phyloP scores from a whole-genome alignment of 169 alveolate species.

The Sarcocystis neurona region DNA sequence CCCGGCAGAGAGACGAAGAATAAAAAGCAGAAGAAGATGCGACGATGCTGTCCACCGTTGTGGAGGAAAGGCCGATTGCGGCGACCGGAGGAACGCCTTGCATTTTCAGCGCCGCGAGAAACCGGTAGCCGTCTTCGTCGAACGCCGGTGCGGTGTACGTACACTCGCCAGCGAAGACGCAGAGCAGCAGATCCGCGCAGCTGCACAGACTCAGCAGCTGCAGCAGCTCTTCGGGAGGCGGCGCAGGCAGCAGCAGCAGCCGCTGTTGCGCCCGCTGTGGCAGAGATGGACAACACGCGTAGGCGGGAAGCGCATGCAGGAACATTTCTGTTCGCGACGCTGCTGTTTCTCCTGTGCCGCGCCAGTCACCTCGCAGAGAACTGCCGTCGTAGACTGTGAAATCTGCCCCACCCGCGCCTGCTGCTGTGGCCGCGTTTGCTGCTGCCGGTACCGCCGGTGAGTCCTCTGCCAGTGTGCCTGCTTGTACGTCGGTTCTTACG shows the following conservation, averaged over 20 bases:
- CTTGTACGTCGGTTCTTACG: not conserved
- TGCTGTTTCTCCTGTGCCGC: not conserved
- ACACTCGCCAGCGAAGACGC: constrained; percentile 59
- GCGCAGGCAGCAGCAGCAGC: constrained; percentile 54
- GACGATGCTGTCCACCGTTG: not conserved
- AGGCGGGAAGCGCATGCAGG: constrained; percentile 50
- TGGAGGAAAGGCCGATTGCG: constrained; percentile 47
- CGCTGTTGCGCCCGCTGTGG: constrained; percentile 55
- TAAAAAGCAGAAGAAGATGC: not conserved
- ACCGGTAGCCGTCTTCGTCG: constrained; percentile 59
- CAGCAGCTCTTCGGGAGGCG: constrained; percentile 43
- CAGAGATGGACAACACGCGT: constrained; percentile 52
- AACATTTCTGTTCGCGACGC: not conserved
- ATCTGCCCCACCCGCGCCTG: not conserved
- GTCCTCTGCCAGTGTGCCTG: not conserved
- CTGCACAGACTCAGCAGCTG: constrained; percentile 57
- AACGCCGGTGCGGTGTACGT: constrained; percentile 56
- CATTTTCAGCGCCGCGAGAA: constrained; percentile 54
- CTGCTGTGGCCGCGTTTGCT: not conserved
- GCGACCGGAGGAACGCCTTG: constrained; percentile 67
- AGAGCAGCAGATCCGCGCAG: constrained; percentile 59
- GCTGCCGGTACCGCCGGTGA: not conserved
- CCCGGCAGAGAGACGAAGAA: not conserved
- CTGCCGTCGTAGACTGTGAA: constrained; percentile 24
- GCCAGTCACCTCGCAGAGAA: not conserved